Conservation (phyloP, 495 filamentous ascomycete genomes). For the Penicillium antarcticum region DNA sequence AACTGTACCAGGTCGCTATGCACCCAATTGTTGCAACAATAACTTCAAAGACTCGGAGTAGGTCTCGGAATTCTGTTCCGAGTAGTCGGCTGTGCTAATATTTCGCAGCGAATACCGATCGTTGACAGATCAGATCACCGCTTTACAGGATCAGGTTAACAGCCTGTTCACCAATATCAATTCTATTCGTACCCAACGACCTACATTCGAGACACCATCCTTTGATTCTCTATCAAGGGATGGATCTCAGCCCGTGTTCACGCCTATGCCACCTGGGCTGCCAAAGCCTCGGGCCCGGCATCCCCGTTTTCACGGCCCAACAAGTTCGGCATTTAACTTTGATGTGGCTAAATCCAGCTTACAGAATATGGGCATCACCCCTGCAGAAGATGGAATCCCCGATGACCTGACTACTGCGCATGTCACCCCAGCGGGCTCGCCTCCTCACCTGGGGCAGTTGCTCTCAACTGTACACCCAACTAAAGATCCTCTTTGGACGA, state of each 20-base stretch:
- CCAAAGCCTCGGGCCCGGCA: slow-evolving; percentile 45
- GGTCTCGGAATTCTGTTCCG: slow-evolving; percentile 11
- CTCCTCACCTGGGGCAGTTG: slow-evolving; percentile 40
- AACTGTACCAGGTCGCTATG: slow-evolving; percentile 58
- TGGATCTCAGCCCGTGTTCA: slow-evolving; percentile 35
- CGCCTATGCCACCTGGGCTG: slow-evolving; percentile 29
- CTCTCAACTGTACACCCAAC: slow-evolving; percentile 36
- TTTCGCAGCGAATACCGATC: slow-evolving; percentile 66
- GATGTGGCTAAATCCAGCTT: slow-evolving; percentile 84
- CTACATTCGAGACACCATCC: slow-evolving; percentile 31
- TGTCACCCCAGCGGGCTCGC: slow-evolving; percentile 49
- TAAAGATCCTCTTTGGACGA: slow-evolving; percentile 74
- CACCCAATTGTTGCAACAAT: slow-evolving; percentile 82
- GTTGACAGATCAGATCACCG: slow-evolving; percentile 68
- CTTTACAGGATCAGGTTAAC: slow-evolving; percentile 83
- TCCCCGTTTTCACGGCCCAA: slow-evolving; percentile 77
- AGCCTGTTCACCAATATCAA: slow-evolving; percentile 67
- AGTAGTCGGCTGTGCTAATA: slow-evolving; percentile 7
- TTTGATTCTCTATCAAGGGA: slow-evolving; percentile 39
- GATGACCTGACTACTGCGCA: slow-evolving; percentile 52
- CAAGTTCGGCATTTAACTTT: slow-evolving; percentile 80
- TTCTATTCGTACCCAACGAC: slow-evolving; percentile 50
- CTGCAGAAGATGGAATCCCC: slow-evolving; percentile 54
- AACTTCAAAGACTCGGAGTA: slow-evolving; percentile 81
- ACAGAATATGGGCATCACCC: slow-evolving; percentile 79